These are phyloP conservation scores for Sclerotinia glacialis DNA, from an alignment of 2,329 filamentous ascomycete species.

Conservation along the genomic window DNA sequence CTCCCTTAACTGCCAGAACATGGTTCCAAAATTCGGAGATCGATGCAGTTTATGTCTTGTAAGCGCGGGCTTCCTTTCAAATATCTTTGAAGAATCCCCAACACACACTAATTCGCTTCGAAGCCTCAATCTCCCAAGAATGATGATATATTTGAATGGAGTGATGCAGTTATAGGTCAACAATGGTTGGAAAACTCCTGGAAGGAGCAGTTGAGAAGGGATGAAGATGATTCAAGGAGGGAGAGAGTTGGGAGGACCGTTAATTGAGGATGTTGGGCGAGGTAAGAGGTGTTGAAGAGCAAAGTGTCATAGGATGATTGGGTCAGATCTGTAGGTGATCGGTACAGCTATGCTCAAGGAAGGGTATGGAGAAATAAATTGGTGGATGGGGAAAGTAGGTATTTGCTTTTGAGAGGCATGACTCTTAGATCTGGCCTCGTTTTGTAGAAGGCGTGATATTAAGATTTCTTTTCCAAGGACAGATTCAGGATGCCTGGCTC, in stretches of 20 bases:
- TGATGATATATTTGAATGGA: neutral
- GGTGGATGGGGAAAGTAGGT: neutral
- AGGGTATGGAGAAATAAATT: neutral
- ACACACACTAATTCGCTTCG: neutral
- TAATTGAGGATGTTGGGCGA: neutral
- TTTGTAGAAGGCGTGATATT: neutral
- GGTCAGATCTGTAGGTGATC: neutral
- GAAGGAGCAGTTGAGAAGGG: constrained; percentile 4
- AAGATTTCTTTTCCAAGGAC: neutral
- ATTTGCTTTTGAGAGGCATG: neutral
- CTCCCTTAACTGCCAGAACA: constrained; percentile 17
- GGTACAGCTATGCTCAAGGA: neutral
- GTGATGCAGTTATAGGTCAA: neutral
- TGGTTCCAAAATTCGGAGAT: constrained; percentile 13
- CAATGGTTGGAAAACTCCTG: constrained; percentile 12
- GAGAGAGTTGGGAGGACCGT: constrained; percentile 2
- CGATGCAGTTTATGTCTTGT: constrained; percentile 14
- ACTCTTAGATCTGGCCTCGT: neutral
- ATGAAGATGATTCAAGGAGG: neutral
- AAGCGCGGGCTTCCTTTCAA: neutral
- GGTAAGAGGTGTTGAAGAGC: neutral
- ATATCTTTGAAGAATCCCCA: neutral
- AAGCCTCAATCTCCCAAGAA: constrained; percentile 1
- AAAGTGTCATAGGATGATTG: neutral
- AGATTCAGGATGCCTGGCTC: neutral